Evolutionary conservation across 2,329 filamentous ascomycete species (phyloP), one percentile per base, ranked within the genome.

Genomic region (Orbilia ellipsospora): DNA sequence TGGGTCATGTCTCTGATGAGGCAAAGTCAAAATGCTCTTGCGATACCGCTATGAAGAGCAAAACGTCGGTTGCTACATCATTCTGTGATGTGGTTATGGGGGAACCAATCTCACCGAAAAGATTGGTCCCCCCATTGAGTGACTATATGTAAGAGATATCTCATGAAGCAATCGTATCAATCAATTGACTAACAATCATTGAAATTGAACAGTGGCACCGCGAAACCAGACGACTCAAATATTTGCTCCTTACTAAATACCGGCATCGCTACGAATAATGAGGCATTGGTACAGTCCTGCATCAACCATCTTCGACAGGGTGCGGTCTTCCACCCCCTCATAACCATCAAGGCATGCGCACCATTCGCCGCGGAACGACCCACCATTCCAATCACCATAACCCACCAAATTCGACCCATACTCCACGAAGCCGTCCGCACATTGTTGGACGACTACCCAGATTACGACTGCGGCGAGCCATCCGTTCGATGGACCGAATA

Each of bases 341-440:
- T 72, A 10, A 72, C 67, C 8, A 77, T 77, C 48, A 77, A 72
- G 28, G 73, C 73, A 16, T 72, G 73, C 31, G 66, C 73, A 56
- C 73, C 73, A 60, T 77, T 77, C 12, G 73, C 55, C 4, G 55
- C 44, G 23, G 66, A 70, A 44, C 65, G 61, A 12, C 61, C 66
- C 40, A 57, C 40, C 23, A 28, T 77, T 45, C 73, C 73, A 36
- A 16, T 60, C 4, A 54, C 67, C 8, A 56, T 77, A 23, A 60
- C 57, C 16, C 54, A 67, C n/a, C 67, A 77, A 28, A 62, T 77
- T 28, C 66, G 73, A 45, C 66, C 73, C 1, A 77, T 77, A 16
- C 67, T 77, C 10, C 73, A 77, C 48, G 73, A 77, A n/a, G 73
- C 73, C 15, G 67, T 77, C 26, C 73, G 66, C 45, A 77, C 73